phyloP scores from a whole-genome alignment of 345 rosid species.

The Eutrema yunnanense region DNA sequence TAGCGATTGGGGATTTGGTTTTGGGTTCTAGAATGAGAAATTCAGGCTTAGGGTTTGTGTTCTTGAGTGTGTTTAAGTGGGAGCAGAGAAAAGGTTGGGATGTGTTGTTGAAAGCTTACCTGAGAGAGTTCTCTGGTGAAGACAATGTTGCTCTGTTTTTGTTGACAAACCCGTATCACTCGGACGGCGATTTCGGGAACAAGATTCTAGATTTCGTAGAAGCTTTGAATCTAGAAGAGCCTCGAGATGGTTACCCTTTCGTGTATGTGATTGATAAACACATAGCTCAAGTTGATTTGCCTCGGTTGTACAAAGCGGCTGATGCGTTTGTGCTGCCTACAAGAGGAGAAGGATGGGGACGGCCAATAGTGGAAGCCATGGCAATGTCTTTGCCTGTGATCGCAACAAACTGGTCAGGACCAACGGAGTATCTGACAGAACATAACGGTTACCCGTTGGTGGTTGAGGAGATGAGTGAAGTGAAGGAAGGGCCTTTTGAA shows the following conservation, averaged over 20 bases:
- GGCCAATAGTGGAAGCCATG: conserved; percentile 85
- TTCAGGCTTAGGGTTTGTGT: conserved; percentile 43
- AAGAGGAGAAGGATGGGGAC: conserved; percentile 92
- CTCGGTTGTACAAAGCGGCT: conserved; percentile 66
- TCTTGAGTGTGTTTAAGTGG: conserved; percentile 88
- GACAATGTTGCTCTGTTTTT: conserved; percentile 58
- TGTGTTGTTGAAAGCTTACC: conserved; percentile 63
- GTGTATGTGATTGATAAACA: conserved; percentile 56
- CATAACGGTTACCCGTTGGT: conserved; percentile 65
- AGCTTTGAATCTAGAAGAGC: conserved; percentile 35
- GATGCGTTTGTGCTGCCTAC: conserved; percentile 75
- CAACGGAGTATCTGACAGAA: conserved; percentile 65
- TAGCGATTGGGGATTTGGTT: conserved; percentile 35
- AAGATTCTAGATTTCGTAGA: conserved; percentile 65
- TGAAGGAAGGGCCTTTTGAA: conserved; percentile 64
- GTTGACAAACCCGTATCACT: conserved; percentile 74
- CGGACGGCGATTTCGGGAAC: conserved; percentile 54
- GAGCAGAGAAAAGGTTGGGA: conserved; percentile 94
- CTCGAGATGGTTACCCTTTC: conserved; percentile 44
- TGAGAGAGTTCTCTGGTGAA: conserved; percentile 50
- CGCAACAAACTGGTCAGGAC: conserved; percentile 83
- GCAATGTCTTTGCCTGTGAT: conserved; percentile 83
- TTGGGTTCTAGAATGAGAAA: conserved; percentile 32
- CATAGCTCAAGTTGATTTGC: conserved; percentile 69
- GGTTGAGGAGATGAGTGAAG: conserved; percentile 54